Evolutionary conservation across 2,329 filamentous ascomycete species (phyloP).

Genomic region (Conoideocrella luteorostrata): DNA sequence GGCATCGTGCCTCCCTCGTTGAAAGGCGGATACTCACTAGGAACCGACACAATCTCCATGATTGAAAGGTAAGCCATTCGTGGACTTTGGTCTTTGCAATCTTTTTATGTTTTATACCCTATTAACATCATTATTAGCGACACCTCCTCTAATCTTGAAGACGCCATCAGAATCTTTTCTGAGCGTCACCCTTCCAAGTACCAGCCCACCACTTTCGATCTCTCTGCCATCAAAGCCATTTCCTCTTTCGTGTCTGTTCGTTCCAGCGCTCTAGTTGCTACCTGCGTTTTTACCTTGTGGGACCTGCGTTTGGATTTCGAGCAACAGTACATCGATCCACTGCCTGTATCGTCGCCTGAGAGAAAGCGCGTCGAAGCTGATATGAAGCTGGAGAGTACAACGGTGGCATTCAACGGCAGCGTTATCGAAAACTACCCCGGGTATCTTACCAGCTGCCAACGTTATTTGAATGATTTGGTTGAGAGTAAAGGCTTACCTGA

Average conservation of each 20-base stretch:
- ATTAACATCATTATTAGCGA: slow-evolving; percentile 30
- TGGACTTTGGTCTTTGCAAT: not conserved
- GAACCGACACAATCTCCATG: slow-evolving; percentile 53
- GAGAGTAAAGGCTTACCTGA: slow-evolving; percentile 24
- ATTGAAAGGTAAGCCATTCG: slow-evolving; percentile 45
- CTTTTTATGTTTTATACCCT: no score
- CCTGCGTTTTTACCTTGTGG: slow-evolving; percentile 55
- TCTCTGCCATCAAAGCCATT: slow-evolving; percentile 45
- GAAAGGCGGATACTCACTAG: slow-evolving; percentile 47
- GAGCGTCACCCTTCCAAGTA: slow-evolving; percentile 41
- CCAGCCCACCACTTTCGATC: slow-evolving; percentile 37
- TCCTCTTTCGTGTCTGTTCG: slow-evolving; percentile 50
- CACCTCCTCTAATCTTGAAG: slow-evolving; percentile 32
- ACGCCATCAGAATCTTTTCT: slow-evolving; percentile 42
- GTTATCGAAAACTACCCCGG: slow-evolving; percentile 73
- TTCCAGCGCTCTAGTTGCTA: slow-evolving; percentile 53
- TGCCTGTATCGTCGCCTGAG: slow-evolving; percentile 24
- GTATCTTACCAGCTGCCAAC: slow-evolving; percentile 57
- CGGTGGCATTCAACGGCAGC: slow-evolving; percentile 72
- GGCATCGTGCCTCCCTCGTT: slow-evolving; percentile 51
- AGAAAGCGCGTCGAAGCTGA: slow-evolving; percentile 46
- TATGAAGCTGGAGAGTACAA: slow-evolving; percentile 39
- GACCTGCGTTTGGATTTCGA: slow-evolving; percentile 45
- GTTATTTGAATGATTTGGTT: slow-evolving; percentile 55
- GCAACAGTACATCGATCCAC: slow-evolving; percentile 24